Percentiles rank a stretch among this genome's conserved stretches.
Evolutionary conservation across 2,329 filamentous ascomycete species (phyloP).

Genomic region (Trichoderma sp.): DNA sequence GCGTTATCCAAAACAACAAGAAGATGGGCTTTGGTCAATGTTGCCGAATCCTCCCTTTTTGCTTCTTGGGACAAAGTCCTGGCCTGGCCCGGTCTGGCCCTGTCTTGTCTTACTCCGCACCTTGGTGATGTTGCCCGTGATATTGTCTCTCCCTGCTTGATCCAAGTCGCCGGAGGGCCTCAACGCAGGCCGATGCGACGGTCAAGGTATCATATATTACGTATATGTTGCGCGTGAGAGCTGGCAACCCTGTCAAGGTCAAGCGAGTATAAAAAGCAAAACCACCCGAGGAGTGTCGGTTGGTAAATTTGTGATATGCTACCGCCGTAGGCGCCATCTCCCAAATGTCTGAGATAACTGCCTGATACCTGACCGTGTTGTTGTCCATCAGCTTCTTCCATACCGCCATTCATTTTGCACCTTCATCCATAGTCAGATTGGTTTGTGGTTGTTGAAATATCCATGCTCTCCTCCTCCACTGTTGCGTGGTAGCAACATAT

Average conservation of each 20-base stretch:
- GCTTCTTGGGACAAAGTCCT: not conserved
- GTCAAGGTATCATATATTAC: not conserved
- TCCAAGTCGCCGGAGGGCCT: not conserved
- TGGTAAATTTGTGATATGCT: not conserved
- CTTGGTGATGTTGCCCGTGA: not conserved
- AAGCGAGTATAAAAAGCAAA: not conserved
- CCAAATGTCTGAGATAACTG: not conserved
- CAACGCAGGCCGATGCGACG: not conserved
- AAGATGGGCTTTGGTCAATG: not conserved
- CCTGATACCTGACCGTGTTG: not conserved
- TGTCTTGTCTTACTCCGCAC: slow-evolving; percentile 6
- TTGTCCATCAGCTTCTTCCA: not conserved
- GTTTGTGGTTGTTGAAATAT: not conserved
- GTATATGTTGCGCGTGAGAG: not conserved
- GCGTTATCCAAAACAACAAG: not conserved
- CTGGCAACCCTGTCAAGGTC: not conserved
- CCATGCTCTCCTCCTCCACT: not conserved
- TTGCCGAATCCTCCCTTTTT: not conserved
- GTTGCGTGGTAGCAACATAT: not conserved
- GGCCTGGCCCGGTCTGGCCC: not conserved
- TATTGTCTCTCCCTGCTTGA: slow-evolving; percentile 1
- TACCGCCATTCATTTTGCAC: not conserved
- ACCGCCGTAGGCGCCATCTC: not conserved
- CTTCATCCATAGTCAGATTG: not conserved
- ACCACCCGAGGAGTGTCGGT: not conserved